Conservation (phyloP, 306 rosid species). For the Erythrophleum fordii region DNA sequence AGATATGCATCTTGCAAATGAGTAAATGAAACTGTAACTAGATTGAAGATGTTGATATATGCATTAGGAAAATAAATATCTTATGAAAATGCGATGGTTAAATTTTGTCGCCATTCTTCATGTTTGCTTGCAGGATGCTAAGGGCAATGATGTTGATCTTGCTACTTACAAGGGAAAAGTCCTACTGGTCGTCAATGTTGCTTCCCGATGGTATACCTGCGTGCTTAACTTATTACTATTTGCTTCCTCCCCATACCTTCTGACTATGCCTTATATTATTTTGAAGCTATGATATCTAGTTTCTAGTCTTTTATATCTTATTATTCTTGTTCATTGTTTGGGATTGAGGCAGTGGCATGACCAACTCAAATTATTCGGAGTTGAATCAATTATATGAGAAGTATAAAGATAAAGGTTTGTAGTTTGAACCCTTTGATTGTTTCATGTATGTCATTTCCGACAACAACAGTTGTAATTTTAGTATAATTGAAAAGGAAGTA, state of each 20-base stretch:
- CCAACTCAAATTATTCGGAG: slow-evolving; percentile 81
- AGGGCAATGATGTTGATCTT: slow-evolving; percentile 68
- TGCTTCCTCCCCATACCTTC: not conserved
- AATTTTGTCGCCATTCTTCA: not conserved
- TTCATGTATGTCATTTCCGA: slow-evolving; percentile 19
- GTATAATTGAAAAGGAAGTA: not conserved
- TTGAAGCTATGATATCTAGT: not conserved
- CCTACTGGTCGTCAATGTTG: slow-evolving; percentile 81
- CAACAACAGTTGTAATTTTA: not conserved
- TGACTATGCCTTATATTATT: not conserved
- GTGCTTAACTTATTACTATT: not conserved
- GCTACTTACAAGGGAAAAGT: slow-evolving; percentile 73
- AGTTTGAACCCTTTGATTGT: not conserved
- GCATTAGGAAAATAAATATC: not conserved
- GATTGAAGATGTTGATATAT: not conserved
- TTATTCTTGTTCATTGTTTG: slow-evolving; percentile 36
- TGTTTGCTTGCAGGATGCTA: slow-evolving; percentile 61
- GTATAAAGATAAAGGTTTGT: slow-evolving; percentile 78
- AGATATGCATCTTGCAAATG: not conserved
- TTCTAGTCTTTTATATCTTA: not conserved
- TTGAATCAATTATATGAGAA: slow-evolving; percentile 75
- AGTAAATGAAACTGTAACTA: not conserved
- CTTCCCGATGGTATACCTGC: slow-evolving; percentile 77
- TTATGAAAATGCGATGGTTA: not conserved
- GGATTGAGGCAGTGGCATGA: slow-evolving; percentile 72